These are phyloP conservation scores for Straminergon stramineum DNA, from an alignment of 225 moss, liverwort and hornwort genomes.

Conservation along the genomic window DNA sequence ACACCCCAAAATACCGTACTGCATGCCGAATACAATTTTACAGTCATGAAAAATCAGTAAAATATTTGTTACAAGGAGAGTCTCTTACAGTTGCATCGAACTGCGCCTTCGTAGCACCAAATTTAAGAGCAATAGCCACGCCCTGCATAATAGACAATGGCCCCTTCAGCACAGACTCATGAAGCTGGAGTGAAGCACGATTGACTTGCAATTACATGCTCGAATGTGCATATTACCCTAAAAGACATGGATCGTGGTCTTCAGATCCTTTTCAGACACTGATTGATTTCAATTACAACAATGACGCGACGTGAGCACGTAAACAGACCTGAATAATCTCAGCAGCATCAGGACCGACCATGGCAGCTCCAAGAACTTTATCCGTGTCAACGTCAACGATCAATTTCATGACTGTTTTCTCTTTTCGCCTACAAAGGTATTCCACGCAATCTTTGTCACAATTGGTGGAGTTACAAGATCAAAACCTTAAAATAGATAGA, in stretches of 20 bases:
- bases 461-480: background rate
- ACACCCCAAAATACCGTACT: background rate
- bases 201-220: background rate
- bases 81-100: constrained; percentile 80
- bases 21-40: background rate
- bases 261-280: background rate
- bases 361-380: constrained; percentile 70
- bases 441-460: background rate
- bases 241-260: background rate
- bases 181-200: background rate
- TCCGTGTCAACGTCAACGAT: constrained; percentile 64
- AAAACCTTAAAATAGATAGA: background rate
- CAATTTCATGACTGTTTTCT: constrained; percentile 84
- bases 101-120: constrained; percentile 84
- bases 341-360: constrained; percentile 92
- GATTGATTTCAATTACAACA: background rate
- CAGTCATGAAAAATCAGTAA: background rate
- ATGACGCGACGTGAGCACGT: background rate
- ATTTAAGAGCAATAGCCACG: constrained; percentile 75
- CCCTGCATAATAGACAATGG: constrained; percentile 36
- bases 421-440: constrained; percentile 43
- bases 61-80: background rate
- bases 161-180: background rate
- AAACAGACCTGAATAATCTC: constrained; percentile 76
- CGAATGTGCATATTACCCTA: background rate